These are phyloP conservation scores for Rhodotorula sp. DNA, from an alignment of 1,284 basidiomycete species.

Conservation along the genomic window DNA sequence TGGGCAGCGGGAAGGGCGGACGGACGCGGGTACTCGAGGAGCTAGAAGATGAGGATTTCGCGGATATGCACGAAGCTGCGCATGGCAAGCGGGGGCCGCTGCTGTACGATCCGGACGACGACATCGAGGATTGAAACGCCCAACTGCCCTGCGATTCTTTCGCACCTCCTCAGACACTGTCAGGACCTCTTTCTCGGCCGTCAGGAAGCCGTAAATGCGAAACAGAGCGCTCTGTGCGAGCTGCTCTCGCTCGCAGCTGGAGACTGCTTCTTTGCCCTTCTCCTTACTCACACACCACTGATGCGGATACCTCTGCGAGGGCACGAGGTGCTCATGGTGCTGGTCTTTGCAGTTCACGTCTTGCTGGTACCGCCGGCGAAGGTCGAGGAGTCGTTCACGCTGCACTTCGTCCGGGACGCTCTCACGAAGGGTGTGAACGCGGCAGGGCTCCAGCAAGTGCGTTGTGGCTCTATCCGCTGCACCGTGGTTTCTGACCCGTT, in stretches of 20 bases:
- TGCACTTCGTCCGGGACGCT: constrained; percentile 88
- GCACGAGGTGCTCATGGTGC: constrained; percentile 8
- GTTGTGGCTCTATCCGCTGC: constrained; percentile 33
- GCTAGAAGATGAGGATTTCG: constrained; percentile 3
- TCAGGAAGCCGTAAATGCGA: no score
- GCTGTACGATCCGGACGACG: constrained; percentile 19
- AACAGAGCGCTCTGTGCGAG: neutral
- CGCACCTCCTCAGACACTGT: neutral
- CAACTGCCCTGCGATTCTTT: neutral
- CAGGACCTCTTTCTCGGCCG: no score
- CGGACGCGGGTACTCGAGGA: constrained; percentile 10
- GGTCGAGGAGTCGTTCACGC: constrained; percentile 94
- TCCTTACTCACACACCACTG: neutral
- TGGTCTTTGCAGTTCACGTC: neutral
- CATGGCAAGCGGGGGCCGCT: neutral
- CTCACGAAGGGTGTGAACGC: constrained; percentile 65
- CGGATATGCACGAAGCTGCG: neutral
- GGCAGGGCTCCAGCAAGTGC: constrained; percentile 56
- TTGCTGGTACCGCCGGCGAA: constrained; percentile 80
- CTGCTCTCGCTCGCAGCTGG: neutral
- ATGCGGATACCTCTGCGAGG: neutral
- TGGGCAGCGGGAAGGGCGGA: neutral
- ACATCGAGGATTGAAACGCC: constrained; percentile 12
- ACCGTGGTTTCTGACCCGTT: neutral
- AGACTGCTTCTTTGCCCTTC: neutral